Percentiles rank a stretch among this genome's conserved stretches.
Conservation (phyloP, 2,329 filamentous ascomycete species). For the Sclerotinia nivalis region DNA sequence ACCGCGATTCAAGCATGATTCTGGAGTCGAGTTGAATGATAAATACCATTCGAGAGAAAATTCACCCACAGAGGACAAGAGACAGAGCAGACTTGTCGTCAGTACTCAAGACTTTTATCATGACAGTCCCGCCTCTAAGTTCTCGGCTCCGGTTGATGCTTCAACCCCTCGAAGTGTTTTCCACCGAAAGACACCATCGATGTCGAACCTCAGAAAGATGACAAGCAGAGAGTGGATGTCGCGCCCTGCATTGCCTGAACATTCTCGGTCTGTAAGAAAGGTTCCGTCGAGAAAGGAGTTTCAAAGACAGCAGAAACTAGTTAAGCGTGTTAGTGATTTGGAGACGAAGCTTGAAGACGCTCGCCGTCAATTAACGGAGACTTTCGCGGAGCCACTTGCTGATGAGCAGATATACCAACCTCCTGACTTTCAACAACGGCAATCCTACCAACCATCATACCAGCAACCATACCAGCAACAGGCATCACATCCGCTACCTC, state of each 20-base stretch:
- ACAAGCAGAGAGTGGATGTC: constrained; percentile 22
- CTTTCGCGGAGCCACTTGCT: constrained; percentile 45
- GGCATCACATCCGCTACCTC: not conserved
- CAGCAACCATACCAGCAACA: constrained; percentile 22
- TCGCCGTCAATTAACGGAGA: constrained; percentile 53
- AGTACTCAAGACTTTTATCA: constrained; percentile 27
- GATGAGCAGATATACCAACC: constrained; percentile 32
- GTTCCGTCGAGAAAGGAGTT: constrained; percentile 58
- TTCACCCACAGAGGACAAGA: constrained; percentile 35
- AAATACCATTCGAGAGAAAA: constrained; percentile 22
- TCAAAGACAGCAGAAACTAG: constrained; percentile 56
- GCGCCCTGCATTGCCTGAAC: constrained; percentile 3
- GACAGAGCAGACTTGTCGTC: constrained; percentile 34
- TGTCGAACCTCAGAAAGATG: constrained; percentile 33
- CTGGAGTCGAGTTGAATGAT: constrained; percentile 33
- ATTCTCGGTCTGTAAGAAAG: constrained; percentile 40
- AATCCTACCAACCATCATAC: constrained; percentile 13
- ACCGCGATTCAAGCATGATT: constrained; percentile 35
- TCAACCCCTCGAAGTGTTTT: constrained; percentile 30
- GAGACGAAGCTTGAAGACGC: constrained; percentile 58
- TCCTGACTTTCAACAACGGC: not conserved
- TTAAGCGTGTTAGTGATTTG: constrained; percentile 61
- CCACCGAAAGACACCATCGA: constrained; percentile 35
- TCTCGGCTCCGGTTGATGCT: constrained; percentile 23
- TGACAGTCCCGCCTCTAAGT: constrained; percentile 25